These are phyloP conservation scores for Filobasidium uniguttulatum DNA, from an alignment of 1,284 basidiomycete genomes.

Conservation along the genomic window DNA sequence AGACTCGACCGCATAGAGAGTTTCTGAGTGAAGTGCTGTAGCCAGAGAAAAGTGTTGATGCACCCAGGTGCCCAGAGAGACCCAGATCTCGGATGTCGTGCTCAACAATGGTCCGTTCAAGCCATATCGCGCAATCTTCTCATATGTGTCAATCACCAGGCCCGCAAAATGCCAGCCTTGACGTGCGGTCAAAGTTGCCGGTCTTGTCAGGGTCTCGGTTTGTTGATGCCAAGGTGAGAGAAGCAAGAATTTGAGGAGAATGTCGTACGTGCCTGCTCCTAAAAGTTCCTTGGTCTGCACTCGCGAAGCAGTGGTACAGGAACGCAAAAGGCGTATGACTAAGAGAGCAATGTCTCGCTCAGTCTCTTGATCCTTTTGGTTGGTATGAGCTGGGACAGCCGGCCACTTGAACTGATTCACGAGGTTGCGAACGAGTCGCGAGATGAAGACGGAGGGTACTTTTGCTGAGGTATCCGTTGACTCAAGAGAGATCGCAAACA, in stretches of 20 bases:
- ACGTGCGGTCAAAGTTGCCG: constrained; percentile 31
- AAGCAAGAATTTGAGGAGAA: constrained; percentile 9
- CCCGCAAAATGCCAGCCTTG: constrained; percentile 43
- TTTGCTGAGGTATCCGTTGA: constrained; percentile 6
- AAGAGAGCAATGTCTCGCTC: constrained; percentile 1
- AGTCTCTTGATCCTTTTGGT: not conserved
- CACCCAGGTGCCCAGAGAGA: constrained; percentile 22
- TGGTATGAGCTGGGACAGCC: not conserved
- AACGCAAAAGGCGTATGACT: not conserved
- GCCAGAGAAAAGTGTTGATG: not conserved
- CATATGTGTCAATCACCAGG: constrained; percentile 33
- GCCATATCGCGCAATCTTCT: constrained; percentile 15
- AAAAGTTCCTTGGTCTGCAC: constrained; percentile 1
- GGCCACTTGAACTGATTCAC: constrained; percentile 9
- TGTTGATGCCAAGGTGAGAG: constrained; percentile 11
- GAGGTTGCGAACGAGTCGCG: constrained; percentile 2
- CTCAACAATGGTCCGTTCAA: constrained; percentile 17
- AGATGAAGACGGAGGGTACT: not conserved
- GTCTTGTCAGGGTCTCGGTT: not conserved
- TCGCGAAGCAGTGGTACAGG: constrained; percentile 7
- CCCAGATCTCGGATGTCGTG: constrained; percentile 27
- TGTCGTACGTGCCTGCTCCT: constrained; percentile 1
- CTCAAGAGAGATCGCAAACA: constrained; percentile 1
- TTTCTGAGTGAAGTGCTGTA: not conserved
- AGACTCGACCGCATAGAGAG: constrained; percentile 40